Percentiles rank a stretch among this genome's conserved stretches.
These are phyloP conservation scores for Lachancea dasiensis DNA, from an alignment of 805 yeast species.

Conservation along the genomic window DNA sequence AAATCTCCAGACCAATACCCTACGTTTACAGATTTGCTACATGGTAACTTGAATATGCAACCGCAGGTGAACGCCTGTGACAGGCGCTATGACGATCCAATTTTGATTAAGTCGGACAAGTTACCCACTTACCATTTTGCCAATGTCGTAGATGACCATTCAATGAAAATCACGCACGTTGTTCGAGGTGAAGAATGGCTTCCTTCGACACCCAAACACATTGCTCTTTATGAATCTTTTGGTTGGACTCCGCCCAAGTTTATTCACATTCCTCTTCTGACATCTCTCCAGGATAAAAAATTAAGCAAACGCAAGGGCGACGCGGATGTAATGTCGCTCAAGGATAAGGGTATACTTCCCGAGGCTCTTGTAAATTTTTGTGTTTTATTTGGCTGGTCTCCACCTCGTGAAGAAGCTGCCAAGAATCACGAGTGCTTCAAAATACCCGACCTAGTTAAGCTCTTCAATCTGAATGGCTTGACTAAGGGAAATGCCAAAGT, in stretches of 20 bases:
- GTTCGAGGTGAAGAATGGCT: constrained; percentile 98
- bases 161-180: constrained; percentile 90
- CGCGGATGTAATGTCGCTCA: constrained; percentile 57
- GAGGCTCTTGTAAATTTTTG: constrained; percentile 85
- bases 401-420: constrained; percentile 51
- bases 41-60: constrained; percentile 70
- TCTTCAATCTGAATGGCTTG: constrained; percentile 62
- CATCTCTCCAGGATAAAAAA: constrained; percentile 66
- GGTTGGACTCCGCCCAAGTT: constrained; percentile 80
- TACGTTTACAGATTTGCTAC: constrained; percentile 62
- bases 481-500: constrained; percentile 95
- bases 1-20: constrained; percentile 71
- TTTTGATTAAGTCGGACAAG: constrained; percentile 86
- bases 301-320: constrained; percentile 84
- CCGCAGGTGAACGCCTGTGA: constrained; percentile 70
- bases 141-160: constrained; percentile 88
- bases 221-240: constrained; percentile 78
- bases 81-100: constrained; percentile 81
- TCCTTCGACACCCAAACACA: constrained; percentile 91
- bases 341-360: constrained; percentile 62
- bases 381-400: constrained; percentile 94
- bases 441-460: constrained; percentile 44
- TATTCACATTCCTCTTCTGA: constrained; percentile 85
- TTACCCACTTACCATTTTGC: constrained; percentile 97
- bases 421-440: constrained; percentile 47